Evolutionary conservation across 2,329 filamentous ascomycete genomes (phyloP).

Genomic region (Zymoseptoria passerinii): DNA sequence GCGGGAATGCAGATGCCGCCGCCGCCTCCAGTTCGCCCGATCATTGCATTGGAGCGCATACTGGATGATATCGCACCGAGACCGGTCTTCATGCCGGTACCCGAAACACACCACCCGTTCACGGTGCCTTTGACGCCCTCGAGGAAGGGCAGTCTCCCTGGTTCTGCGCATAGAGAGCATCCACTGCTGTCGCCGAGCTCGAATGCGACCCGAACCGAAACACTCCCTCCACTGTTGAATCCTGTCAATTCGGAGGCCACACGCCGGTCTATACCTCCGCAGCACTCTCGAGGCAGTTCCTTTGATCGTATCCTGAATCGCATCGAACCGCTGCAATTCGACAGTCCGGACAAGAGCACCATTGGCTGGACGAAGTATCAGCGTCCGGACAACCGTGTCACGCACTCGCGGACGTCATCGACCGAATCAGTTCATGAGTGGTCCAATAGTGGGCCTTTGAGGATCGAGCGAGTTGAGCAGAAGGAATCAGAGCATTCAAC

Average conservation of each 20-base stretch:
- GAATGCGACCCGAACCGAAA: not conserved
- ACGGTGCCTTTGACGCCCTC: not conserved
- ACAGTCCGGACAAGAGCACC: not conserved
- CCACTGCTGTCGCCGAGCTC: slow-evolving; percentile 3
- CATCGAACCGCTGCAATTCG: not conserved
- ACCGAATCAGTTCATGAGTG: slow-evolving; percentile 8
- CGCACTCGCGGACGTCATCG: not conserved
- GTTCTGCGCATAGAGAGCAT: slow-evolving; percentile 1
- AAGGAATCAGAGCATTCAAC: slow-evolving; percentile 1
- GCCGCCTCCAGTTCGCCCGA: slow-evolving; percentile 6
- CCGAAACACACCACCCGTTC: not conserved
- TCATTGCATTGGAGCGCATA: not conserved
- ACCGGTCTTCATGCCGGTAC: not conserved
- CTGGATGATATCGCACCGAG: not conserved
- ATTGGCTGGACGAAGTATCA: slow-evolving; percentile 12
- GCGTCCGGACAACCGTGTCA: slow-evolving; percentile 2
- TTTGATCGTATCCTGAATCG: not conserved
- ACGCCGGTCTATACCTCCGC: not conserved
- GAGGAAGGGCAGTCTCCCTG: not conserved
- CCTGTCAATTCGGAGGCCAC: not conserved
- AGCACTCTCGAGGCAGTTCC: not conserved
- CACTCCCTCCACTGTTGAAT: not conserved
- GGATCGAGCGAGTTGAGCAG: slow-evolving; percentile 12
- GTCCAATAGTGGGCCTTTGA: slow-evolving; percentile 11
- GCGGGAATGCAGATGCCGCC: slow-evolving; percentile 8